A percentile compares a stretch with the other conserved stretches of the same genome.
These are phyloP conservation scores for Penicillium turbatum DNA, from an alignment of 495 filamentous ascomycete genomes.

Conservation along the genomic window DNA sequence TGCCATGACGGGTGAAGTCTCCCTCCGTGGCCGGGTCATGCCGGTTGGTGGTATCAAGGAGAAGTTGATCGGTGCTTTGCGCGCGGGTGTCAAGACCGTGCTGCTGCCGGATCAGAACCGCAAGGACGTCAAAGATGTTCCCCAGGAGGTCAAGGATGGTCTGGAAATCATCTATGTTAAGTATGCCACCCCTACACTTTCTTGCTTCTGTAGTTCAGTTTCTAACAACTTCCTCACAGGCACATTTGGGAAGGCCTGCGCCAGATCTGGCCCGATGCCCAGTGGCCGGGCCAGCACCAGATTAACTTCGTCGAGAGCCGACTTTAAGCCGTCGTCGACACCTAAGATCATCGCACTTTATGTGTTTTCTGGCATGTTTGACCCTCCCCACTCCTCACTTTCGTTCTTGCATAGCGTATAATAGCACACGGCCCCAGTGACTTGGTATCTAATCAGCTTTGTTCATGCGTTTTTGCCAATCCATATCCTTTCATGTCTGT, in stretches of 20 bases:
- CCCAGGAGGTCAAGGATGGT: conserved; percentile 82
- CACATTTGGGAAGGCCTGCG: conserved; percentile 88
- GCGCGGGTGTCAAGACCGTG: conserved; percentile 93
- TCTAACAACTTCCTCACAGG: conserved; percentile 36
- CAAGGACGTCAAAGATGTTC: conserved; percentile 91
- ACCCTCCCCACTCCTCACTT: conserved; percentile 3
- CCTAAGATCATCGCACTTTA: not conserved
- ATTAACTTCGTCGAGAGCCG: conserved; percentile 59
- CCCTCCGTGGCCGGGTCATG: conserved; percentile 79
- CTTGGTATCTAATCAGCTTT: conserved; percentile 9
- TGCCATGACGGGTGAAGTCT: conserved; percentile 97
- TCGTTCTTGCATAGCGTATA: conserved; percentile 28
- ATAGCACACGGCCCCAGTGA: conserved; percentile 5
- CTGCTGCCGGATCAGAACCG: conserved; percentile 82
- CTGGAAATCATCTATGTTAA: conserved; percentile 83
- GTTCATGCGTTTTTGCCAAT: conserved; percentile 9
- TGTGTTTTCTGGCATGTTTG: not conserved
- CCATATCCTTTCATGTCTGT: conserved; percentile 7
- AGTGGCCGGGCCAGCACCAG: conserved; percentile 70
- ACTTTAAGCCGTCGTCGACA: conserved; percentile 34
- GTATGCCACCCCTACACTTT: conserved; percentile 47
- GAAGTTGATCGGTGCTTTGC: conserved; percentile 91
- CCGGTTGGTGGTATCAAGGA: conserved; percentile 97
- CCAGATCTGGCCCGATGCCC: conserved; percentile 76
- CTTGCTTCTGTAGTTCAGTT: not conserved